These are phyloP conservation scores for Clarireedia sp. DNA, from an alignment of 2,329 filamentous ascomycete genomes.

Conservation along the genomic window DNA sequence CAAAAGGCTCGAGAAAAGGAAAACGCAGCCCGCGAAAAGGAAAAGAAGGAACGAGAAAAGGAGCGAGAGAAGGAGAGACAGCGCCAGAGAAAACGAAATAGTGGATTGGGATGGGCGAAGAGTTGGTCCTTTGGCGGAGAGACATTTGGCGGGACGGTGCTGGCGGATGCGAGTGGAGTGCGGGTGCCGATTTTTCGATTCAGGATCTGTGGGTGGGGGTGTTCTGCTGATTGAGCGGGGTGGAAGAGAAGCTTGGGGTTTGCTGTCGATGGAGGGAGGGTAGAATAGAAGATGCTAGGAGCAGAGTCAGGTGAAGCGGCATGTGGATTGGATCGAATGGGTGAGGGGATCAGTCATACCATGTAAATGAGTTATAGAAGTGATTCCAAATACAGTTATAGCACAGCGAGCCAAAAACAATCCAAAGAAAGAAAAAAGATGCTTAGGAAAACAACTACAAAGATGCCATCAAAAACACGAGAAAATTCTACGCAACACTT, in stretches of 20 bases:
- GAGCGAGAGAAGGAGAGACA: slow-evolving; percentile 11
- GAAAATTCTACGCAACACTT: too few relatives aligned
- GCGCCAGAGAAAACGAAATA: slow-evolving; percentile 2
- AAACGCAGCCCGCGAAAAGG: neutral
- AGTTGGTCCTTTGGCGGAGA: slow-evolving; percentile 6
- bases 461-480: too few relatives aligned
- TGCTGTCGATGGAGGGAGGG: slow-evolving; percentile 18
- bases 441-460: too few relatives aligned
- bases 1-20: neutral
- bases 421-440: too few relatives aligned
- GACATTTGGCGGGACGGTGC: neutral
- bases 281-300: neutral
- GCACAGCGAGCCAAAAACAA: too few relatives aligned
- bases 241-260: neutral
- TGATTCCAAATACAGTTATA: too few relatives aligned
- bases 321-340: too few relatives aligned
- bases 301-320: neutral
- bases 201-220: slow-evolving; percentile 1
- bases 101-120: slow-evolving; percentile 2
- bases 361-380: too few relatives aligned
- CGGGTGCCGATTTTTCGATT: slow-evolving; percentile 3
- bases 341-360: too few relatives aligned
- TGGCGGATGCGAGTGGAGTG: slow-evolving; percentile 2
- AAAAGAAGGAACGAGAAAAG: slow-evolving; percentile 10
- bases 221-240: neutral